Evolutionary conservation across 441 rosid genomes (phyloP), one percentile per base, ranked within the genome.

Genomic region (Omphalea diandra): DNA sequence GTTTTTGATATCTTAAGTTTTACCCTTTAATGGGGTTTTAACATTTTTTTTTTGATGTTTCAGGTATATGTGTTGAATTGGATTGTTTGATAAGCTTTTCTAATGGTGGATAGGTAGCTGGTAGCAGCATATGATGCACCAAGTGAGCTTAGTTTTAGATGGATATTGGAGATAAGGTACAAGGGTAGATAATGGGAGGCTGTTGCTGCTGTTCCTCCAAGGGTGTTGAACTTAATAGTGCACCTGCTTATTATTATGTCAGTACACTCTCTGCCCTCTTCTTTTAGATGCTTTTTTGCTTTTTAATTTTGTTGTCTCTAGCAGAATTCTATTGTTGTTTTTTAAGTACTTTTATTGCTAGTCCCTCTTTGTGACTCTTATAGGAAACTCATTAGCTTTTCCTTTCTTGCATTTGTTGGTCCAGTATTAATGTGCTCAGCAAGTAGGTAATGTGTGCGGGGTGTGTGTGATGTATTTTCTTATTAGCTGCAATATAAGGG

Each of bases 141-240:
- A 61, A 57, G 1, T 15, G 65, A 64, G 49, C 41, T 53, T 56
- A 29, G 44, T 43, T 67, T 80, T 72, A 50, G 71, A 77, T 75
- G 77, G 73, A 46, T 29, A 32, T 69, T 65, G 65, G 73, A 77
- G 72, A 72, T 74, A 69, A 83, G n/a, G 56, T 73, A 61, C 63
- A 72, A 77, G 70, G 70, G n/a, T n/a, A n/a, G n/a, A 71, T 17
- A 20, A 89, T 91, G 97, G 99, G 99, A 73, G 96, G 94, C 79
- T 94, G 98, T 68, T 93, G 98, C 74, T n/a, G n/a, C n/a, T 84
- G 97, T 87, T 72, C 88, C 76, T 77, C 86, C 47, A 73, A 82
- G 76, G 84, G 84, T 73, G 78, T 81, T 82, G 91, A 80, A 66
- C 69, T 82, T 60, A 74, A 72, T 77, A 53, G 55, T 69, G 75